Evolutionary conservation across 2,329 filamentous ascomycete genomes (phyloP).

Genomic region (Nigrospora sphaerica): DNA sequence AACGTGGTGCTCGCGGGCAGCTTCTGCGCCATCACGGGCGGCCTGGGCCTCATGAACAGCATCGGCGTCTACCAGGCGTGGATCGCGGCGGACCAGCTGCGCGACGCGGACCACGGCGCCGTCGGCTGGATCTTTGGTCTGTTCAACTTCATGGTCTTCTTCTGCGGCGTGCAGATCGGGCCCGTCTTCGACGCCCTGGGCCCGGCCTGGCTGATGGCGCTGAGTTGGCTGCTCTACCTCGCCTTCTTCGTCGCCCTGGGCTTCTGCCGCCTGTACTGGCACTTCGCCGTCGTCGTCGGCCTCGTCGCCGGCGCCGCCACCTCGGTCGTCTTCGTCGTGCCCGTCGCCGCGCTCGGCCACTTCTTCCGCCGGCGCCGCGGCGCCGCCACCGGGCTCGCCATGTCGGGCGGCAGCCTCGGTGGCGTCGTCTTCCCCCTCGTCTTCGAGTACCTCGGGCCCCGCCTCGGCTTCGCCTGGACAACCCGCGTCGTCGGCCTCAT

Average conservation of each 20-base stretch:
- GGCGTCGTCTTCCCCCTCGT: slow-evolving; percentile 60
- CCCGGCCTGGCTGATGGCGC: slow-evolving; percentile 57
- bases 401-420: slow-evolving; percentile 68
- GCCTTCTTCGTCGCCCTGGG: slow-evolving; percentile 61
- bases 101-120: slow-evolving; percentile 55
- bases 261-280: slow-evolving; percentile 62
- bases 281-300: slow-evolving; percentile 77
- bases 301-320: slow-evolving; percentile 67
- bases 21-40: slow-evolving; percentile 63
- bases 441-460: slow-evolving; percentile 39
- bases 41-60: slow-evolving; percentile 67
- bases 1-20: slow-evolving; percentile 76
- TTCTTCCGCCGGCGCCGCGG: slow-evolving; percentile 73
- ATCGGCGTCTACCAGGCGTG: slow-evolving; percentile 76
- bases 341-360: slow-evolving; percentile 72
- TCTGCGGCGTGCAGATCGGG: slow-evolving; percentile 74
- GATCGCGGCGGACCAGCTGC: slow-evolving; percentile 64
- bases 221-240: slow-evolving; percentile 56
- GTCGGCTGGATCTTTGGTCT: slow-evolving; percentile 86
- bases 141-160: slow-evolving; percentile 75
- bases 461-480: slow-evolving; percentile 46
- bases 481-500: slow-evolving; percentile 43
- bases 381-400: slow-evolving; percentile 74
- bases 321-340: slow-evolving; percentile 77
- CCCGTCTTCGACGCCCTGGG: slow-evolving; percentile 75